Evolutionary conservation across 169 alveolate genomes (phyloP), one percentile per base, ranked within the genome.

Genomic region (Plasmodium billcollinsi): DNA sequence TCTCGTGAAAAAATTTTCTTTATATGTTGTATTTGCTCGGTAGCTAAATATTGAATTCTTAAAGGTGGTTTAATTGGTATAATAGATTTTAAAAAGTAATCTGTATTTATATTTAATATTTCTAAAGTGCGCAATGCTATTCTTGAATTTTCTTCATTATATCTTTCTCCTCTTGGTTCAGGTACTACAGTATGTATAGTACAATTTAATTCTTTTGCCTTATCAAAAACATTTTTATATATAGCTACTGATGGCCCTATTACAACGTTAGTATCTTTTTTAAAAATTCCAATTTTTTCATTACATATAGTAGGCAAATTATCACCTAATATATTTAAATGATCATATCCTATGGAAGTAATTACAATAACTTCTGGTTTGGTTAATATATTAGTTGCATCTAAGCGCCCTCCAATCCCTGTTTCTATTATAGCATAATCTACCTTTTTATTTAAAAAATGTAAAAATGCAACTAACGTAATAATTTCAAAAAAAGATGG

Each of bases 291-390:
- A 8, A 98, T 97, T 92, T 97, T 97, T 73, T 97, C 97, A 21
- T 59, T 33, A 2, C 99, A 97, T 29, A 97, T 97, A 72, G 71
- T 74, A 29, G 90, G 95, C 15, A 97, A 69, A 0, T 98, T 95
- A 50, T 90, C 59, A 2, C 99, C 99, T 45, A 98, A 93, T 11
- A 95, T 65, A n/a, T 94, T 90, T 33, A 73, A 74, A 85, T 98
- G 99, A 59, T 98, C 99, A 78, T 89, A 93, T 15, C 98, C 99
- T 33, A 98, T 96, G n/a, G 98, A 94, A 0, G 98, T 94, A 43
- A 98, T 97, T 12, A 95, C 95, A 29, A 95, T 76, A 20, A 92
- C 26, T 54, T 94, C 89, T 47, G 99, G 97, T n/a, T 85, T 67
- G n/a, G 58, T 74, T 5, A 96, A 78, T 33, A 96, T 83, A 76